Evolutionary conservation across 306 rosid genomes (phyloP), one percentile per base, ranked within the genome.

Genomic region (Echinosophora koreensis): DNA sequence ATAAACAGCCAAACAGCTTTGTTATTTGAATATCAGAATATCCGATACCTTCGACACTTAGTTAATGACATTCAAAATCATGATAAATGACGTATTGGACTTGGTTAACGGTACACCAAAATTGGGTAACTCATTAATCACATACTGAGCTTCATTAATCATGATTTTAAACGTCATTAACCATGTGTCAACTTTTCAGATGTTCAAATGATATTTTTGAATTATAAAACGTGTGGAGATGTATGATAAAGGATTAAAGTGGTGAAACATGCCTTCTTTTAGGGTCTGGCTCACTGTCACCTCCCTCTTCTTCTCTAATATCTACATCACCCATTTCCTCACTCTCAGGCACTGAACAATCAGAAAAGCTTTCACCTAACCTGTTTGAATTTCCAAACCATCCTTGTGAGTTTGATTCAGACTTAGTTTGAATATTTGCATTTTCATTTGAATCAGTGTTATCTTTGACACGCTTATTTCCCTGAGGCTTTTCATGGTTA

Each of bases 401-500:
- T 17, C 82, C 87, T 74, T 89, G 96, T 37, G 80, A 89, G 73
- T 86, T 87, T 54, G 80, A 77, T 72, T 90, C 94, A 28, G 88
- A 62, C 83, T 81, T 92, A 55, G 78, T 71, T 74, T 73, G 92
- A 84, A 83, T 42, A 50, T 55, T 86, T 57, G 77, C 39, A 79
- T 76, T 83, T 55, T 88, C 97, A 81, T 83, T 89, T 9, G 61
- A 72, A 49, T 89, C 96, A 68, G 76, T 66, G 59, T 83, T 82
- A 79, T 96, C 99, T 87, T 86, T 92, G 37, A 77, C 42, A 32
- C 97, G 97, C 86, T 80, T 92, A 82, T 74, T 88, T 54, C 90
- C 71, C 74, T 77, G 97, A 75, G 99, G 94, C 79, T 57, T 80
- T 66, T 90, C 99, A 73, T 95, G 99, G 85, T 88, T 89, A 79